phyloP scores from a whole-genome alignment of 2,329 filamentous ascomycete species.

The Epichloe uncinata region DNA sequence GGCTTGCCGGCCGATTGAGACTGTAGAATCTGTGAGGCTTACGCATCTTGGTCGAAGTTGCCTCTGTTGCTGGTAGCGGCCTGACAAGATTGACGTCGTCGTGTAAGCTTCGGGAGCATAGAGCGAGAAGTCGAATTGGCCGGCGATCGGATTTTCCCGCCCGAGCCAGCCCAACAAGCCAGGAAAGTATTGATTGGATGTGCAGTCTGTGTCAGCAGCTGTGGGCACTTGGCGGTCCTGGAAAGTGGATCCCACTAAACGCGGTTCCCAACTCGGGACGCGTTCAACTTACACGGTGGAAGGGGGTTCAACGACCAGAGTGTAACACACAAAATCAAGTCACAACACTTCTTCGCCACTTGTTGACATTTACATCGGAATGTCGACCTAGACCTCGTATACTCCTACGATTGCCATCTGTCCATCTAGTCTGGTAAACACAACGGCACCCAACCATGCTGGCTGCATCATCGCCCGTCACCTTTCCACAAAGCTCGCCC shows the following conservation, averaged over 20 bases:
- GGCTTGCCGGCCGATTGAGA: constrained; percentile 52
- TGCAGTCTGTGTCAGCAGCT: constrained; percentile 6
- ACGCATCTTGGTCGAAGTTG: constrained; percentile 32
- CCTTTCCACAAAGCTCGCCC: constrained; percentile 39
- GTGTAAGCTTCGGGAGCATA: constrained; percentile 2
- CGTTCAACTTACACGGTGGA: constrained; percentile 2
- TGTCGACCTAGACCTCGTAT: background rate
- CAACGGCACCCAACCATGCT: constrained; percentile 31
- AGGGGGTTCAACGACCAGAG: background rate
- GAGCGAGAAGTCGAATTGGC: background rate
- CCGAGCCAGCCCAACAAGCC: constrained; percentile 2
- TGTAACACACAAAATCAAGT: background rate
- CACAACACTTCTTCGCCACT: no score
- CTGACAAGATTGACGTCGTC: constrained; percentile 3
- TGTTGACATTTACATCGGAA: background rate
- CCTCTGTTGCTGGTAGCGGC: constrained; percentile 7
- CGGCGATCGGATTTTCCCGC: constrained; percentile 15
- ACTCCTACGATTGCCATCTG: background rate
- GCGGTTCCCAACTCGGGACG: constrained; percentile 9
- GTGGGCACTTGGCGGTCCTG: constrained; percentile 5
- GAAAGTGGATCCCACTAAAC: constrained; percentile 14
- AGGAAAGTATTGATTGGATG: constrained; percentile 1
- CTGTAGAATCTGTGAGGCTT: constrained; percentile 50
- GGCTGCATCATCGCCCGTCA: constrained; percentile 44
- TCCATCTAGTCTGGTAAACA: background rate